Percentiles rank a stretch among this genome's conserved stretches.
Conservation (phyloP, 1,284 basidiomycete genomes). For the Pseudozyma pruni region DNA sequence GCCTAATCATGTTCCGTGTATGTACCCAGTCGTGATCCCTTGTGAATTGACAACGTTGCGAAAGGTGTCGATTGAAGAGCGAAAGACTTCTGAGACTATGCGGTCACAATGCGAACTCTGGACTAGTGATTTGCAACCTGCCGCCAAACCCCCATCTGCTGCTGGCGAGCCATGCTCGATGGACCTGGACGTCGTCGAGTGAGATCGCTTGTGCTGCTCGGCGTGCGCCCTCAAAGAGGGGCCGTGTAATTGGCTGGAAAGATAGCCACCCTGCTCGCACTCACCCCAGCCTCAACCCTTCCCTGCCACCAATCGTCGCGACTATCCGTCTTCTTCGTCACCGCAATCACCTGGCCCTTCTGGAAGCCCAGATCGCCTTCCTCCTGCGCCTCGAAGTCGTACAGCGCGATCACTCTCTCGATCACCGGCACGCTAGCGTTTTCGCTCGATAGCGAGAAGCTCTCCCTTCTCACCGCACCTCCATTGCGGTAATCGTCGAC, state of each 20-base stretch:
- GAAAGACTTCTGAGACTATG: too few species aligned
- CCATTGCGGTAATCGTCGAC: conserved; percentile 7
- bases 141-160: too few species aligned
- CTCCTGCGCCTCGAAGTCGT: conserved; percentile 61
- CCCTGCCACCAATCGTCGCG: conserved; percentile 65
- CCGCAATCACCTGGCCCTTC: conserved; percentile 63
- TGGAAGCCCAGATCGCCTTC: conserved; percentile 59
- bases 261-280: conserved; percentile 30
- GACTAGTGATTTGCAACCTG: too few species aligned
- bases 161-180: too few species aligned
- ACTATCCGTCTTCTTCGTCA: conserved; percentile 54
- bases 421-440: conserved; percentile 34
- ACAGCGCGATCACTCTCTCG: conserved; percentile 57
- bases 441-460: conserved; percentile 22
- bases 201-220: too few species aligned
- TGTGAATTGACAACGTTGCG: too few species aligned
- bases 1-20: too few species aligned
- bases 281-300: conserved; percentile 39
- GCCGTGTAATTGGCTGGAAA: conserved; percentile 31
- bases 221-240: too few species aligned
- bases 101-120: too few species aligned
- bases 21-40: too few species aligned
- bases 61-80: too few species aligned
- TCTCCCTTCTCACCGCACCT: conserved; percentile 5
- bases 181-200: too few species aligned